phyloP scores from a whole-genome alignment of 2,329 filamentous ascomycete species.

The Chrysosporium keratinophilum region DNA sequence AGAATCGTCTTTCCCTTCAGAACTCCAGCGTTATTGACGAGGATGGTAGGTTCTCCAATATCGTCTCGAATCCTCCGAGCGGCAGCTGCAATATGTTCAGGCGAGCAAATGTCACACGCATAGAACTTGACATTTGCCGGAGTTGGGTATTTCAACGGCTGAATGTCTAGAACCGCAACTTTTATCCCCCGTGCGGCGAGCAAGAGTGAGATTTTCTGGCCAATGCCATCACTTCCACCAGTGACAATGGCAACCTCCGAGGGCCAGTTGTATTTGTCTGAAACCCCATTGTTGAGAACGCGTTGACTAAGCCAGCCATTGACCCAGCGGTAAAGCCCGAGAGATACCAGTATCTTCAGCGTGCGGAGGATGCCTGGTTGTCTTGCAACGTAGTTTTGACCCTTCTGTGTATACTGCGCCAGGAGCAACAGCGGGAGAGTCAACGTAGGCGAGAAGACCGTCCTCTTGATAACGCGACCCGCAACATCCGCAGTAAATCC shows the following conservation, averaged over 20 bases:
- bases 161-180: constrained; percentile 62
- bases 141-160: constrained; percentile 40
- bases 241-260: constrained; percentile 64
- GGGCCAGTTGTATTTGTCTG: constrained; percentile 43
- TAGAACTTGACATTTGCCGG: constrained; percentile 52
- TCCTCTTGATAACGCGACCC: constrained; percentile 47
- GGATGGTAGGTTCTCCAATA: constrained; percentile 52
- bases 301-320: constrained; percentile 45
- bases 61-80: constrained; percentile 43
- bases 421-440: constrained; percentile 55
- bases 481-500: constrained; percentile 52
- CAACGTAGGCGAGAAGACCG: constrained; percentile 54
- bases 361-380: constrained; percentile 44
- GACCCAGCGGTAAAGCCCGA: constrained; percentile 43
- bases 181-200: constrained; percentile 56
- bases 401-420: constrained; percentile 53
- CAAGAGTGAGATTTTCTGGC: constrained; percentile 52
- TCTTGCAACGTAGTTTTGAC: constrained; percentile 45
- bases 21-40: constrained; percentile 64
- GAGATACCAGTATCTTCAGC: constrained; percentile 44
- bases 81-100: constrained; percentile 42
- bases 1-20: constrained; percentile 52
- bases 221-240: constrained; percentile 65
- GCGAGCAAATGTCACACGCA: constrained; percentile 58
- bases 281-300: constrained; percentile 37